These are phyloP conservation scores for Microdochium nivale DNA, from an alignment of 2,329 filamentous ascomycete genomes.

Conservation along the genomic window DNA sequence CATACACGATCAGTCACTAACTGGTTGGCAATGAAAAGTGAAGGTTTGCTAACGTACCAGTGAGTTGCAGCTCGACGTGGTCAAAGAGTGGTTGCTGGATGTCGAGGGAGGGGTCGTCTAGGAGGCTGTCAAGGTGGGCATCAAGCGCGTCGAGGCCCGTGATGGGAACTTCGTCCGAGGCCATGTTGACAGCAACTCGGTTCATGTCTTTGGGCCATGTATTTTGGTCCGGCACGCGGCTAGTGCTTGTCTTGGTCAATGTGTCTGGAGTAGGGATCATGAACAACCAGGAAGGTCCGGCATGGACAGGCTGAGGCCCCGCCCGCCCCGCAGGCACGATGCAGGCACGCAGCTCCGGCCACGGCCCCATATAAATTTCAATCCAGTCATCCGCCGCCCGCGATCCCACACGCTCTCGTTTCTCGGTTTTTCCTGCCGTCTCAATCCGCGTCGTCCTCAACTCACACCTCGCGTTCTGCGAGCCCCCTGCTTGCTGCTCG, in stretches of 20 bases:
- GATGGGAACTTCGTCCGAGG: slow-evolving; percentile 35
- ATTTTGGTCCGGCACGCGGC: not conserved
- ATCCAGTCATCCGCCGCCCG: slow-evolving; percentile 1
- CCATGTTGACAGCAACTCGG: slow-evolving; percentile 27
- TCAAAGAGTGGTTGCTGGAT: slow-evolving; percentile 46
- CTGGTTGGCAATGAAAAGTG: not conserved
- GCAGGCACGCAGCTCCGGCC: not conserved
- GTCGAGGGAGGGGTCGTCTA: slow-evolving; percentile 29
- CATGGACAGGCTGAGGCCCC: too few species aligned
- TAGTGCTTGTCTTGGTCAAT: too few species aligned
- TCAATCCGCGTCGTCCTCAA: not conserved
- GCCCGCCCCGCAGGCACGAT: too few species aligned
- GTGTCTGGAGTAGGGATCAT: too few species aligned
- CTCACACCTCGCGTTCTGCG: not conserved
- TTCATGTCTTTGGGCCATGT: slow-evolving; percentile 11
- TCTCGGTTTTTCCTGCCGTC: not conserved
- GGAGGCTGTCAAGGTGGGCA: slow-evolving; percentile 42
- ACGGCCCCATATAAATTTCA: not conserved
- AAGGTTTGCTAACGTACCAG: slow-evolving; percentile 24
- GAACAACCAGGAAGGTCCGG: too few species aligned
- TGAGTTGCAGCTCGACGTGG: slow-evolving; percentile 50
- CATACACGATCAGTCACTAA: not conserved
- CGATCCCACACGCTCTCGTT: not conserved
- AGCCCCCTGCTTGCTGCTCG: not conserved
- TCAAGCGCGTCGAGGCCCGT: slow-evolving; percentile 45